phyloP scores from a whole-genome alignment of 2,329 filamentous ascomycete species.

The Hymenoscyphus fructigenus region DNA sequence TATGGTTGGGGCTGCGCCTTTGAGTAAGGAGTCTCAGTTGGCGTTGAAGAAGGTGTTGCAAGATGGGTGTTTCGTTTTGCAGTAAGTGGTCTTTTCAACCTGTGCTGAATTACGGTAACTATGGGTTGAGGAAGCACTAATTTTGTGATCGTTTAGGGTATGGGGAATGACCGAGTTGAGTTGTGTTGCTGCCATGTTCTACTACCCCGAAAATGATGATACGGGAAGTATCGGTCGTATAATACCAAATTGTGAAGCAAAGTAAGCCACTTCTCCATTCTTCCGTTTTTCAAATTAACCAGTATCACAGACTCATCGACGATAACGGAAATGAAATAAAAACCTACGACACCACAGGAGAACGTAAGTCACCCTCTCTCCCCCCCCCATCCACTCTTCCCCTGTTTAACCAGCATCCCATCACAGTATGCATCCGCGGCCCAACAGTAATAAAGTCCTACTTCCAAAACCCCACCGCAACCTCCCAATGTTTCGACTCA shows the following conservation, averaged over 20 bases:
- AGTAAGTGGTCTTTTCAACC: neutral
- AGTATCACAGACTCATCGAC: constrained; percentile 26
- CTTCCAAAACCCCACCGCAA: constrained; percentile 50
- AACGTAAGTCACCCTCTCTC: constrained; percentile 28
- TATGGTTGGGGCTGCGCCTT: constrained; percentile 49
- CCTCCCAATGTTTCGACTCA: constrained; percentile 47
- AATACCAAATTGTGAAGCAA: constrained; percentile 40
- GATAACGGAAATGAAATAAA: constrained; percentile 30
- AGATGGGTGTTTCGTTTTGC: neutral
- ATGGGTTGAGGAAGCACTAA: neutral
- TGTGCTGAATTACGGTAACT: too few relatives aligned
- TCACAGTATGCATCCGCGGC: constrained; percentile 63
- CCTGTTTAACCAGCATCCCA: neutral
- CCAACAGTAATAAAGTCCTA: constrained; percentile 77
- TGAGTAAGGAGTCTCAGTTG: constrained; percentile 43
- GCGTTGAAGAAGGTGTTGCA: constrained; percentile 43
- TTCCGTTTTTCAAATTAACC: neutral
- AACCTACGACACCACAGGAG: constrained; percentile 33
- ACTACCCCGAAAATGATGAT: constrained; percentile 50
- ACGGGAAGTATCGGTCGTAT: constrained; percentile 49
- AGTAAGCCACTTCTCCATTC: constrained; percentile 20
- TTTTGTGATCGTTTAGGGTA: constrained; percentile 28
- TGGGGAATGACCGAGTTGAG: constrained; percentile 54
- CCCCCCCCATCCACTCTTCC: too few relatives aligned
- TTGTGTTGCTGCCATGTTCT: constrained; percentile 27